These are phyloP conservation scores for Pichia sp. DNA, from an alignment of 1,139 yeast genomes.

Conservation along the genomic window DNA sequence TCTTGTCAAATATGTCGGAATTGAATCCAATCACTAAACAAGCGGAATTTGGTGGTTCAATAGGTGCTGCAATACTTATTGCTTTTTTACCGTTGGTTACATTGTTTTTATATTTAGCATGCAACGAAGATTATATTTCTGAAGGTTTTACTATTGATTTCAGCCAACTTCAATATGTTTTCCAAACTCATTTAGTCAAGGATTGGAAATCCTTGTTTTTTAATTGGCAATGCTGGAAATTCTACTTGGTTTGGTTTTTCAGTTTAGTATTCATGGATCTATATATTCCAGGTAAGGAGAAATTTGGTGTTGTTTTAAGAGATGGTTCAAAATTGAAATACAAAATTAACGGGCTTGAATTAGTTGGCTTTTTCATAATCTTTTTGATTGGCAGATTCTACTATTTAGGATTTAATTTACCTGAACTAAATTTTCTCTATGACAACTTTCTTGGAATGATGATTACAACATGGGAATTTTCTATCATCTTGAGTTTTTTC, in stretches of 20 bases:
- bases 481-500: slow-evolving; percentile 52
- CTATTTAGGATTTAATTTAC: slow-evolving; percentile 47
- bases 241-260: slow-evolving; percentile 69
- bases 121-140: slow-evolving; percentile 48
- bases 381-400: slow-evolving; percentile 44
- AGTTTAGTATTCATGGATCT: slow-evolving; percentile 56
- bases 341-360: slow-evolving; percentile 71
- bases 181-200: slow-evolving; percentile 9
- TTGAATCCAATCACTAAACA: slow-evolving; percentile 67
- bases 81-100: slow-evolving; percentile 60
- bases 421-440: slow-evolving; percentile 74
- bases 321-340: slow-evolving; percentile 67
- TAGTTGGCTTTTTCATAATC: slow-evolving; percentile 40
- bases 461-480: slow-evolving; percentile 53
- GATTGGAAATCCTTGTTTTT: slow-evolving; percentile 14
- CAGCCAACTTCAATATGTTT: slow-evolving; percentile 22
- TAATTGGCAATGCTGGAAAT: slow-evolving; percentile 41
- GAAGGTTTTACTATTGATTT: slow-evolving; percentile 39
- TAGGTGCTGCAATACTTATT: slow-evolving; percentile 65
- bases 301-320: slow-evolving; percentile 62
- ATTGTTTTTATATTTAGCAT: slow-evolving; percentile 47
- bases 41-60: slow-evolving; percentile 68
- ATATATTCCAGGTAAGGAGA: slow-evolving; percentile 62
- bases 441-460: slow-evolving; percentile 60
- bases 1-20: slow-evolving; percentile 2